Percentiles rank a stretch among this genome's conserved stretches.
These are phyloP conservation scores for Beauveria sp. DNA, from an alignment of 2,329 filamentous ascomycete genomes.

Conservation along the genomic window DNA sequence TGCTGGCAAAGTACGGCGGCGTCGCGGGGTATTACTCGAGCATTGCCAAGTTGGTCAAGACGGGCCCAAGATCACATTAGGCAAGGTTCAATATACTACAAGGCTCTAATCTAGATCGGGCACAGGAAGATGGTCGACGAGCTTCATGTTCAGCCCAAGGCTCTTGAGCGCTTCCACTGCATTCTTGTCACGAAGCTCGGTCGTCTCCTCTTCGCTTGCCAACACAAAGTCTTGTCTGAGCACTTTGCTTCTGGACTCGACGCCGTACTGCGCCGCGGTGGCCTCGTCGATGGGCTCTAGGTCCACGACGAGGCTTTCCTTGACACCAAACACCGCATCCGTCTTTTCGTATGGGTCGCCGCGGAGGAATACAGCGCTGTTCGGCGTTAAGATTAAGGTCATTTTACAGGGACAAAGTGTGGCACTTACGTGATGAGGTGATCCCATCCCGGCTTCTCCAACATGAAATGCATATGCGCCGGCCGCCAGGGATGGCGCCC, in stretches of 20 bases:
- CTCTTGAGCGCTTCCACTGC: conserved; percentile 60
- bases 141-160: conserved; percentile 57
- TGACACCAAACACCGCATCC: conserved; percentile 82
- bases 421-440: conserved; percentile 68
- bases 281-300: conserved; percentile 41
- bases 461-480: conserved; percentile 83
- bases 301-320: conserved; percentile 68
- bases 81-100: not conserved
- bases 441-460: conserved; percentile 71
- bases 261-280: conserved; percentile 52
- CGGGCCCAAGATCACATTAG: conserved; percentile 17
- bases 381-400: not conserved
- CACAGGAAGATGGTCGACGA: conserved; percentile 69
- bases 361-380: conserved; percentile 66
- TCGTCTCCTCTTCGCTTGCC: conserved; percentile 62
- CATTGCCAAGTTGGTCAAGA: conserved; percentile 53
- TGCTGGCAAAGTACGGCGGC: conserved; percentile 47
- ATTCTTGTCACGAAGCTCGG: conserved; percentile 52
- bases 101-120: conserved; percentile 47
- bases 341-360: conserved; percentile 75
- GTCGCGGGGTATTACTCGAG: conserved; percentile 50
- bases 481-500: conserved; percentile 72
- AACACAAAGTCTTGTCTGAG: conserved; percentile 72
- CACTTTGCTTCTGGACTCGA: conserved; percentile 55
- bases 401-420: not conserved